Conservation (phyloP, 2,329 filamentous ascomycete genomes). For the Epichloe gansuensis region DNA sequence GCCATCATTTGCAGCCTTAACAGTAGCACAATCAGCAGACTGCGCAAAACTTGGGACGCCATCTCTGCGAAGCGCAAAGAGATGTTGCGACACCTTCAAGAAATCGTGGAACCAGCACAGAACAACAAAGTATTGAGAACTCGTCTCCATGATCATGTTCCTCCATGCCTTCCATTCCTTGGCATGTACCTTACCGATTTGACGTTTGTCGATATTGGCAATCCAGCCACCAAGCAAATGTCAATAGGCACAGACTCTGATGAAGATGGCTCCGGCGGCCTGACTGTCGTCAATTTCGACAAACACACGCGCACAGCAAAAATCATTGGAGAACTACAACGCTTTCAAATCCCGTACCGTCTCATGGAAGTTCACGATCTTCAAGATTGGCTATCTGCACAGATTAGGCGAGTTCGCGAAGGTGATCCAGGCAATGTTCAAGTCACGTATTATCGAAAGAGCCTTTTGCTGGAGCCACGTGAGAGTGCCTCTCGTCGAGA, state of each 20-base stretch:
- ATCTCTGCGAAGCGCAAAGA: constrained; percentile 75
- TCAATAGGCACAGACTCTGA: constrained; percentile 31
- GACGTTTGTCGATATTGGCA: constrained; percentile 91
- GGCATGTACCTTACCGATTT: constrained; percentile 94
- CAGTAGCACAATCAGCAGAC: constrained; percentile 75
- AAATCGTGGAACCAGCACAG: constrained; percentile 76
- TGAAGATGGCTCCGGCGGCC: constrained; percentile 51
- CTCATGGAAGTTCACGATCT: constrained; percentile 74
- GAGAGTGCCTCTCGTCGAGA: constrained; percentile 30
- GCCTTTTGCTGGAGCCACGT: constrained; percentile 68
- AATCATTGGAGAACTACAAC: constrained; percentile 89
- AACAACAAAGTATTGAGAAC: constrained; percentile 83
- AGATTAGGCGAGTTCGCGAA: constrained; percentile 64
- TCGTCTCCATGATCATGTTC: constrained; percentile 71
- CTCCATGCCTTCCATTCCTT: constrained; percentile 87
- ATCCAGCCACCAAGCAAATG: constrained; percentile 71
- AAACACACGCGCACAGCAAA: constrained; percentile 91
- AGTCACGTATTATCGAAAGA: constrained; percentile 63
- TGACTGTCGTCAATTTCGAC: constrained; percentile 91
- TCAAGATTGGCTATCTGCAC: constrained; percentile 81
- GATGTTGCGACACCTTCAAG: constrained; percentile 63
- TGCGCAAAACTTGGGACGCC: constrained; percentile 84
- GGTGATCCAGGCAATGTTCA: constrained; percentile 42
- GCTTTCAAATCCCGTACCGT: constrained; percentile 88
- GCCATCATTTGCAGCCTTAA: constrained; percentile 92